These are phyloP conservation scores for Croton setiger DNA, from an alignment of 441 rosid genomes.

Conservation along the genomic window DNA sequence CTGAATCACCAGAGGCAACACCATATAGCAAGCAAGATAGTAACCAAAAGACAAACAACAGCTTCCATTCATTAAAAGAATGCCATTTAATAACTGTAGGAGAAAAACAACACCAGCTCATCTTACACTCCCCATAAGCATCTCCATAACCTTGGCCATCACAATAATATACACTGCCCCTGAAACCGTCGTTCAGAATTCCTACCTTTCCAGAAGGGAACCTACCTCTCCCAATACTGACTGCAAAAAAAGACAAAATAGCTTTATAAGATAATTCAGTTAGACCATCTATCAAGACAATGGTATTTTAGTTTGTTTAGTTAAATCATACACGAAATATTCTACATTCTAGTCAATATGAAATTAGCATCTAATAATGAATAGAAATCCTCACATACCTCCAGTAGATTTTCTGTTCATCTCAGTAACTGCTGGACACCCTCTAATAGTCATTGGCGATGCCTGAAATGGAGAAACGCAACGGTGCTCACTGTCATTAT, in stretches of 20 bases:
- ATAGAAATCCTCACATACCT: slow-evolving; percentile 31
- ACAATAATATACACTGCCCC: slow-evolving; percentile 41
- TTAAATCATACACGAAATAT: neutral
- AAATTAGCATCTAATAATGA: neutral
- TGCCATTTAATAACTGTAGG: slow-evolving; percentile 34
- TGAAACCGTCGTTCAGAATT: slow-evolving; percentile 46
- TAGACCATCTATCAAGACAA: neutral
- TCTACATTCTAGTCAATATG: neutral
- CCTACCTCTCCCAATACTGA: slow-evolving; percentile 47
- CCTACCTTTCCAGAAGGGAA: slow-evolving; percentile 43
- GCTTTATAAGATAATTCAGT: slow-evolving; percentile 1
- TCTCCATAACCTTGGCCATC: slow-evolving; percentile 34
- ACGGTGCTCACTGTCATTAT: neutral
- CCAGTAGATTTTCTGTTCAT: slow-evolving; percentile 49
- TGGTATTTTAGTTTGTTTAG: neutral
- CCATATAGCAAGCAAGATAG: slow-evolving; percentile 22
- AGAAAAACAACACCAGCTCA: slow-evolving; percentile 31
- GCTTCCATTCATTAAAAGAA: slow-evolving; percentile 23
- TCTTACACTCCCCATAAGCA: slow-evolving; percentile 32
- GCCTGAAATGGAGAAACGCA: slow-evolving; percentile 40
- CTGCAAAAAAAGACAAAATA: slow-evolving; percentile 30
- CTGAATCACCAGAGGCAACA: slow-evolving; percentile 39
- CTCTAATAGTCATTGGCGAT: slow-evolving; percentile 51
- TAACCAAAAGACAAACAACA: slow-evolving; percentile 24
- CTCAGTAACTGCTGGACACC: slow-evolving; percentile 46